Percentiles rank a stretch among this genome's conserved stretches.
Conservation (phyloP, 1,139 yeast species). For the Martiniozyma asiatica region DNA sequence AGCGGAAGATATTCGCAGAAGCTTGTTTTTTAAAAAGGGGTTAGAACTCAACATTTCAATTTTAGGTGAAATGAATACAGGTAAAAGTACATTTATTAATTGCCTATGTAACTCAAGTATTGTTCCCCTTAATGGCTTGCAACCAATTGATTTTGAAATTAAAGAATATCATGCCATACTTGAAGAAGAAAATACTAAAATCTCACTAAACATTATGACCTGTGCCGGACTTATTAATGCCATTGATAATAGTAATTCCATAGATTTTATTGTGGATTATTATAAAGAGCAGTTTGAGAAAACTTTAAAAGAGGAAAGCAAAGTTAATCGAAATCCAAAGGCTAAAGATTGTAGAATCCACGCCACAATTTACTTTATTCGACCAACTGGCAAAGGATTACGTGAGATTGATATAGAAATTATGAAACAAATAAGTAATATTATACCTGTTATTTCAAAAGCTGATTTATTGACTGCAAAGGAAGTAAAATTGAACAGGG, state of each 20-base stretch:
- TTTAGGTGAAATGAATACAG: conserved; percentile 51
- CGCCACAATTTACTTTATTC: conserved; percentile 80
- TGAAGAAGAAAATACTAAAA: conserved; percentile 30
- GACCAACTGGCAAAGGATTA: conserved; percentile 76
- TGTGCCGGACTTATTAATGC: conserved; percentile 36
- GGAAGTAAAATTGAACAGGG: conserved; percentile 63
- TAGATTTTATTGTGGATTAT: conserved; percentile 18
- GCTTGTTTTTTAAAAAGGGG: conserved; percentile 47
- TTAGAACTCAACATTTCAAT: conserved; percentile 45
- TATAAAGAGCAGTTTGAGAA: conserved; percentile 30
- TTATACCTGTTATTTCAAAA: conserved; percentile 89
- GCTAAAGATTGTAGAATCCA: conserved; percentile 74
- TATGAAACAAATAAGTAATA: conserved; percentile 71
- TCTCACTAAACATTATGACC: conserved; percentile 28
- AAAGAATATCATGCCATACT: conserved; percentile 20
- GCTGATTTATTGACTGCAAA: conserved; percentile 77
- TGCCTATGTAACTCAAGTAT: conserved; percentile 37
- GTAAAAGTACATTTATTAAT: conserved; percentile 53
- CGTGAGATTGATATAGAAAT: conserved; percentile 74
- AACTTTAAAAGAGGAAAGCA: conserved; percentile 33
- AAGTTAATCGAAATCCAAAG: conserved; percentile 29
- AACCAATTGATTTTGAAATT: conserved; percentile 16
- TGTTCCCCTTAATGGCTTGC: conserved; percentile 15
- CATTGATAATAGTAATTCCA: conserved; percentile 23
- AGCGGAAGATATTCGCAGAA: conserved; percentile 39